Conservation (phyloP, 1,284 basidiomycete species). For the Fomitopsis betulina region DNA sequence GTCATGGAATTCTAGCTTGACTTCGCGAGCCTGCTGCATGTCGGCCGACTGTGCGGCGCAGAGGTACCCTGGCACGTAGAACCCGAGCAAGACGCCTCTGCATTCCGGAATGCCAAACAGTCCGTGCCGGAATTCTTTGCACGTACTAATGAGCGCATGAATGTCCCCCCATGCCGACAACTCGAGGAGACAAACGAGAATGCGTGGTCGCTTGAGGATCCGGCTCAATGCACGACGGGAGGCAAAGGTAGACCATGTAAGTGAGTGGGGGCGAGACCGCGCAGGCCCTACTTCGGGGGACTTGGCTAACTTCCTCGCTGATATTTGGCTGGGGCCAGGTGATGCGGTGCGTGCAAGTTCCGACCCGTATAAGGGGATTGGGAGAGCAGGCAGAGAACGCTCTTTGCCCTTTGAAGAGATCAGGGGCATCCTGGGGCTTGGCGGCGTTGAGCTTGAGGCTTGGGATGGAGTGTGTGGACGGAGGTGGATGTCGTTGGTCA, state of each 20-base stretch:
- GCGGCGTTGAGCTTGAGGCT: background rate
- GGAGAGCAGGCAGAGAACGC: background rate
- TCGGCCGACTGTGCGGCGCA: slow-evolving; percentile 39
- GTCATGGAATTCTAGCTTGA: slow-evolving; percentile 52
- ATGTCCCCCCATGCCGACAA: slow-evolving; percentile 50
- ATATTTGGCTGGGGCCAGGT: background rate
- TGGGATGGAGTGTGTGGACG: background rate
- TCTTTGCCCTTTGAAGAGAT: slow-evolving; percentile 1
- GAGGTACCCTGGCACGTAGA: slow-evolving; percentile 55
- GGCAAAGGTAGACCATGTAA: background rate
- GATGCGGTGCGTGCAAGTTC: background rate
- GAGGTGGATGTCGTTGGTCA: background rate
- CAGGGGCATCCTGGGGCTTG: background rate
- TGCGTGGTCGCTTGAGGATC: slow-evolving; percentile 33
- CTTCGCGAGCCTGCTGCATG: slow-evolving; percentile 34
- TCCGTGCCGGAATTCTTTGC: slow-evolving; percentile 35
- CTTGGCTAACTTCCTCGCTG: background rate
- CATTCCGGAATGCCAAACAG: slow-evolving; percentile 38
- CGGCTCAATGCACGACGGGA: slow-evolving; percentile 8
- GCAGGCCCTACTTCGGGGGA: background rate
- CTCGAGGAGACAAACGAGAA: slow-evolving; percentile 41
- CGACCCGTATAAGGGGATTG: background rate
- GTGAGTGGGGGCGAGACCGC: background rate
- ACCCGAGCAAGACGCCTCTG: slow-evolving; percentile 50
- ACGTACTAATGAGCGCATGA: slow-evolving; percentile 47